Evolutionary conservation across 1,139 yeast genomes (phyloP).

Genomic region (Sugiyamaella grinbergsii): DNA sequence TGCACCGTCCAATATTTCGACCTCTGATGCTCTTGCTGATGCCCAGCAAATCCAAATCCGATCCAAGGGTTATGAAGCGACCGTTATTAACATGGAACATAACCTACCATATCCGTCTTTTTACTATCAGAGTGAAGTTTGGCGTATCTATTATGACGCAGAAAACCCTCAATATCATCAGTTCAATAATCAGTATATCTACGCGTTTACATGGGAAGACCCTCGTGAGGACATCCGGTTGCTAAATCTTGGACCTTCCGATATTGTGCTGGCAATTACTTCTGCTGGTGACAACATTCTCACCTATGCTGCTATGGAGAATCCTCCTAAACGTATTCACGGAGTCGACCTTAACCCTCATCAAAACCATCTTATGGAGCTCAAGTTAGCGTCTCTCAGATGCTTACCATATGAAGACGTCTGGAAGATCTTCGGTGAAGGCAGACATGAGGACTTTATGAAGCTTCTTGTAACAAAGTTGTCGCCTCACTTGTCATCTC

Average conservation of each 20-base stretch:
- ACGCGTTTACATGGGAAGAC: conserved; percentile 91
- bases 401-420: conserved; percentile 59
- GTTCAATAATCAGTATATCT: conserved; percentile 75
- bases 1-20: conserved; percentile 52
- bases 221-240: conserved; percentile 77
- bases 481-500: conserved; percentile 72
- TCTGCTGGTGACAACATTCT: conserved; percentile 84
- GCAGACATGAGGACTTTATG: conserved; percentile 57
- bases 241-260: conserved; percentile 59
- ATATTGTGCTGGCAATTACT: conserved; percentile 78
- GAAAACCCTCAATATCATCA: conserved; percentile 66
- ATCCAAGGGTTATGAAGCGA: conserved; percentile 75
- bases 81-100: conserved; percentile 59
- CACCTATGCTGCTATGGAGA: conserved; percentile 69
- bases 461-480: conserved; percentile 57
- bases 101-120: conserved; percentile 77
- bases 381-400: conserved; percentile 71
- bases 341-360: conserved; percentile 85
- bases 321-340: conserved; percentile 74
- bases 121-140: conserved; percentile 71
- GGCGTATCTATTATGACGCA: conserved; percentile 82
- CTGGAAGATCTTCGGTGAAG: conserved; percentile 78
- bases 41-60: conserved; percentile 41
- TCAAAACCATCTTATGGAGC: conserved; percentile 77
- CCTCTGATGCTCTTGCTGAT: conserved; percentile 32